phyloP scores from a whole-genome alignment of 768 basidiomycete genomes.

The Pleurotus salmoneostramineus region DNA sequence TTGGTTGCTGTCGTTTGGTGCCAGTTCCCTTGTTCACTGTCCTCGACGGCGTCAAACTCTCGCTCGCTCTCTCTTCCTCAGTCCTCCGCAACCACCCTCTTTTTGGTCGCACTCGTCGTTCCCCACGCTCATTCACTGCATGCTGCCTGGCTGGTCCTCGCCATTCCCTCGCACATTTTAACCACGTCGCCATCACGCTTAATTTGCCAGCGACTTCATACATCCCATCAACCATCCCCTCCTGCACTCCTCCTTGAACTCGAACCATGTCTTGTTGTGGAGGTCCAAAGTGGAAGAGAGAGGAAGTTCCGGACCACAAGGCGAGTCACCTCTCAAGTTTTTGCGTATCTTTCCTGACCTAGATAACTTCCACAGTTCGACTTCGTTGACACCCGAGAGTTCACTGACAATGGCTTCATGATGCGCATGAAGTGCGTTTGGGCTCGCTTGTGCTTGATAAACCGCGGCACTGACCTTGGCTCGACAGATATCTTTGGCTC shows the following conservation, averaged over 20 bases:
- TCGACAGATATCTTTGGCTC: slow-evolving; percentile 80
- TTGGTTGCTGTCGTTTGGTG: slow-evolving; percentile 1
- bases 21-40: too few relatives aligned
- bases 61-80: slow-evolving; percentile 4
- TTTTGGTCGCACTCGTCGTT: slow-evolving; percentile 14
- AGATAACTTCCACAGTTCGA: slow-evolving; percentile 64
- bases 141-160: slow-evolving; percentile 48
- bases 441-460: neutral
- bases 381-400: slow-evolving; percentile 92
- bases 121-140: slow-evolving; percentile 27
- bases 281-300: slow-evolving; percentile 92
- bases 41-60: slow-evolving; percentile 5
- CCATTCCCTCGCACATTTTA: slow-evolving; percentile 17
- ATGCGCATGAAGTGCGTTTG: slow-evolving; percentile 79
- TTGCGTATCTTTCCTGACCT: neutral
- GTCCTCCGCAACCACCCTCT: slow-evolving; percentile 14
- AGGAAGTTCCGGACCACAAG: slow-evolving; percentile 97
- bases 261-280: slow-evolving; percentile 48
- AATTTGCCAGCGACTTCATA: slow-evolving; percentile 8
- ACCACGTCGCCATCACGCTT: slow-evolving; percentile 15
- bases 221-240: slow-evolving; percentile 17
- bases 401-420: slow-evolving; percentile 79
- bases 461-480: neutral
- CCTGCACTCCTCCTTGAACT: slow-evolving; percentile 19
- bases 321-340: slow-evolving; percentile 34